A percentile compares a stretch with the other conserved stretches of the same genome.
Conservation (phyloP, 345 rosid species). For the Eucalyptus shirleyi region DNA sequence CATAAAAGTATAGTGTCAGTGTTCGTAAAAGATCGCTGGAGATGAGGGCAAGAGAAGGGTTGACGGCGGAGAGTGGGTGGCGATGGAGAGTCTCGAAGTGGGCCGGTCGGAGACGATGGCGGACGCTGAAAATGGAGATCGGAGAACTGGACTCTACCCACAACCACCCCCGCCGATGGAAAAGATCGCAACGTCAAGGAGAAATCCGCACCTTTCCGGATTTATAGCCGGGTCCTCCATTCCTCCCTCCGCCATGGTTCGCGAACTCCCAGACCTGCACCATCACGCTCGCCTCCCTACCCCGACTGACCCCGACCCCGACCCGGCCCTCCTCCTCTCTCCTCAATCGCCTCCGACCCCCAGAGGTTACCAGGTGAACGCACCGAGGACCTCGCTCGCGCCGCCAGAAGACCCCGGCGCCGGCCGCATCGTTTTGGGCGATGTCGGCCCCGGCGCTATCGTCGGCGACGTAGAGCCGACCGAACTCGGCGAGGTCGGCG, state of each 20-base stretch:
- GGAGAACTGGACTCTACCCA: slow-evolving; percentile 76
- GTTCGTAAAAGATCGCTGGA: neutral
- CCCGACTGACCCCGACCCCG: too few species aligned
- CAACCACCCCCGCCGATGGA: slow-evolving; percentile 17
- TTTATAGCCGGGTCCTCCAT: too few species aligned
- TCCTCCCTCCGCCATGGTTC: too few species aligned
- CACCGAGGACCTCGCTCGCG: neutral
- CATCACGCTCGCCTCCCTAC: too few species aligned
- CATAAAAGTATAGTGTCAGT: neutral
- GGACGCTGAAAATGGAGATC: slow-evolving; percentile 96
- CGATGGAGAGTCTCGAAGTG: neutral
- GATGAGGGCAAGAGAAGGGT: slow-evolving; percentile 8
- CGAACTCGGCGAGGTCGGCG: neutral
- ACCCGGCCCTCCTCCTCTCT: neutral
- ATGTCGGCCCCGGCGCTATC: too few species aligned
- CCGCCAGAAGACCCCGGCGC: neutral
- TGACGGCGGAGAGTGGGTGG: neutral
- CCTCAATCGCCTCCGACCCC: neutral
- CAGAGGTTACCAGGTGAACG: neutral
- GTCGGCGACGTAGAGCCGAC: neutral
- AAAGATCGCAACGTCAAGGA: neutral
- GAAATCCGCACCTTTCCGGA: neutral
- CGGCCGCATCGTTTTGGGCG: too few species aligned
- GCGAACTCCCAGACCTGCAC: too few species aligned
- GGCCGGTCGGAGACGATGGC: slow-evolving; percentile 63